phyloP scores from a whole-genome alignment of 768 basidiomycete genomes.

The Megacollybia marginata region DNA sequence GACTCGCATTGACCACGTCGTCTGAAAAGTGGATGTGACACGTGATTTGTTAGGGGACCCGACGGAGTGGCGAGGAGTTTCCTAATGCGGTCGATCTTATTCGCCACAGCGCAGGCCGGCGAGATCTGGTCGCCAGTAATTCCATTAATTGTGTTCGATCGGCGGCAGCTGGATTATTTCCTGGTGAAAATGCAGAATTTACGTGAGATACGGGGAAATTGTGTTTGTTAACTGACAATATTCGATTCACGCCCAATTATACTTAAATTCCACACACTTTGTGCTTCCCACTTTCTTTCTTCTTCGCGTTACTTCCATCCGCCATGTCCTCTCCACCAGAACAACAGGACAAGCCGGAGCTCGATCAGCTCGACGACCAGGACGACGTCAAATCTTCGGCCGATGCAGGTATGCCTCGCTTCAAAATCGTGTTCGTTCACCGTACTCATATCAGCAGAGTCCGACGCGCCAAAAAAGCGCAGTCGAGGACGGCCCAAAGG shows the following conservation, averaged over 20 bases:
- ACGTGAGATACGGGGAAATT: too few relatives aligned
- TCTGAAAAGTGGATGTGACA: too few relatives aligned
- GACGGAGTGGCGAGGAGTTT: too few relatives aligned
- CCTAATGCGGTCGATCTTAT: too few relatives aligned
- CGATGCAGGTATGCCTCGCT: slow-evolving; percentile 19
- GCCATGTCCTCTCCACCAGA: slow-evolving; percentile 39
- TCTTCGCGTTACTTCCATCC: slow-evolving; percentile 5
- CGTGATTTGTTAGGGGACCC: too few relatives aligned
- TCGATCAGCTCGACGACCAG: slow-evolving; percentile 33
- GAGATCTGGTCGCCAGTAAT: too few relatives aligned
- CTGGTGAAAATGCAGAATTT: too few relatives aligned
- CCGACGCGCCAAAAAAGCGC: slow-evolving; percentile 52
- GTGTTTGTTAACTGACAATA: too few relatives aligned
- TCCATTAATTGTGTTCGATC: too few relatives aligned
- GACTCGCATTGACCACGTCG: not conserved
- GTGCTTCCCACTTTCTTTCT: slow-evolving; percentile 19
- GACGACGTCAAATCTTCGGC: slow-evolving; percentile 15
- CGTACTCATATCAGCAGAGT: slow-evolving; percentile 25
- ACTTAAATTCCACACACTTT: slow-evolving; percentile 12
- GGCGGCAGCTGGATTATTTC: too few relatives aligned
- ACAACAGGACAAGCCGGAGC: slow-evolving; percentile 27
- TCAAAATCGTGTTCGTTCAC: slow-evolving; percentile 14
- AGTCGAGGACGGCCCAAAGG: slow-evolving; percentile 87
- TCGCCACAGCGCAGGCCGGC: too few relatives aligned
- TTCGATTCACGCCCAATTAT: slow-evolving; percentile 30